These are phyloP conservation scores for Saccharomyces mikatae DNA, from an alignment of 805 yeast species.

Conservation along the genomic window DNA sequence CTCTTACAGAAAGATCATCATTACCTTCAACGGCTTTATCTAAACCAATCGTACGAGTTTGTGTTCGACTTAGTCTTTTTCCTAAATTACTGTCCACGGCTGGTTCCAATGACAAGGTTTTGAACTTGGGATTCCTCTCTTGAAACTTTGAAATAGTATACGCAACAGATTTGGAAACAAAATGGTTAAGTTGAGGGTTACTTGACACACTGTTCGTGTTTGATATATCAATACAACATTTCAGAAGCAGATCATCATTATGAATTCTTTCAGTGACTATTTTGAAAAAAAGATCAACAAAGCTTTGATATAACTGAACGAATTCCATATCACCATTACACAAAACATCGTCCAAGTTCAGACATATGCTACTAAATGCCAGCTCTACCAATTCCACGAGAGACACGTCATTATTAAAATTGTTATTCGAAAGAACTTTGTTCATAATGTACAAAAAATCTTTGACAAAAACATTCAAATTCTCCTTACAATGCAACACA, in stretches of 20 bases:
- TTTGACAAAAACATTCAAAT: conserved; percentile 72
- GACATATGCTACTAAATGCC: conserved; percentile 42
- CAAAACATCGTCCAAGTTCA: conserved; percentile 50
- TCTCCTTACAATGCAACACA: conserved; percentile 69
- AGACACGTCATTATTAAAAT: conserved; percentile 48
- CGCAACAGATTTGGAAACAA: conserved; percentile 20
- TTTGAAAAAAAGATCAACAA: conserved; percentile 27
- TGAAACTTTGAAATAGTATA: conserved; percentile 21
- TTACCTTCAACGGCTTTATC: conserved; percentile 17
- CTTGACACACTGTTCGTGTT: conserved; percentile 22
- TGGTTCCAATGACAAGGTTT: conserved; percentile 7
- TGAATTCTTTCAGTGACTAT: conserved; percentile 18
- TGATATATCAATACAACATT: conserved; percentile 28
- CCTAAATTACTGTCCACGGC: conserved; percentile 8
- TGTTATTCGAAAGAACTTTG: conserved; percentile 34
- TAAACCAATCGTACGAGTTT: conserved; percentile 21
- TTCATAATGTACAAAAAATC: conserved; percentile 55
- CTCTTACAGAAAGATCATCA: conserved; percentile 29
- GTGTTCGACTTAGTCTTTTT: conserved; percentile 27
- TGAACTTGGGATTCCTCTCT: conserved; percentile 21
- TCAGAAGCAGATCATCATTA: conserved; percentile 25
- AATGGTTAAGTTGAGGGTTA: conserved; percentile 23
- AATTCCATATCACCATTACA: conserved; percentile 59
- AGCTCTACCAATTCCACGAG: conserved; percentile 46
- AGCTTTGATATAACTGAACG: conserved; percentile 38